Base-by-base conservation (phyloP, 257 asterid genomes). In the Salvia hispanica region DNA sequence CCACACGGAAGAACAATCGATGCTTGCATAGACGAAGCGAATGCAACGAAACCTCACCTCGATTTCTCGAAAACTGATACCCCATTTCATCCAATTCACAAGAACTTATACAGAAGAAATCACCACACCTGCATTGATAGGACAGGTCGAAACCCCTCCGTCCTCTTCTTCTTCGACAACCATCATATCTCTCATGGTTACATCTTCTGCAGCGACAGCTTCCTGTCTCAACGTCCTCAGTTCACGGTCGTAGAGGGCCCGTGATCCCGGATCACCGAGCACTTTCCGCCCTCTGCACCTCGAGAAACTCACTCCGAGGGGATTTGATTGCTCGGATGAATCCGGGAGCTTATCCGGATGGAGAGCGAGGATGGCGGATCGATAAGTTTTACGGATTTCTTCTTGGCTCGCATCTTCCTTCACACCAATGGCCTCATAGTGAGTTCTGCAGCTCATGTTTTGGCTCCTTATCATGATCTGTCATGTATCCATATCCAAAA, bases 81-180 rank as follows among this genome's bases (percentile, higher is more conserved):
- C 91, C 96, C 69, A 82, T 80, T n/a, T 86, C 86, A 37, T 72
- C 78, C 74, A 86, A 73, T 67, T 88, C 93, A 0, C 70, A 79
- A 10, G 91, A 84, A 76, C 81, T 86, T 31, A 86, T 78, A 0
- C 62, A 58, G 69, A 76, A 81, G 69, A 71, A 76, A 67, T 88
- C 96, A 28, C 96, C 96, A 72, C 93, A 88, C 58, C 91, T 76
- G 74, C 96, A 88, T 50, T 61, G 28, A 61, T 82, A 82, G 50
- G 80, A 79, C 28, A 84, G 78, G 58, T 76, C 85, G 21, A 84
- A 52, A 42, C 51, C 21, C 77, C 80, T 6, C 70, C 90, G 37
- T 57, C 70, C 31, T 40, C 43, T 6, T 39, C 43, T 39, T 81
- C 91, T 71, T 81, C 85, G 34, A 86, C 62, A 51, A 69, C 60